Base-by-base conservation (phyloP, 2,329 filamentous ascomycete genomes). In the Aspergillus ochraceus region DNA sequence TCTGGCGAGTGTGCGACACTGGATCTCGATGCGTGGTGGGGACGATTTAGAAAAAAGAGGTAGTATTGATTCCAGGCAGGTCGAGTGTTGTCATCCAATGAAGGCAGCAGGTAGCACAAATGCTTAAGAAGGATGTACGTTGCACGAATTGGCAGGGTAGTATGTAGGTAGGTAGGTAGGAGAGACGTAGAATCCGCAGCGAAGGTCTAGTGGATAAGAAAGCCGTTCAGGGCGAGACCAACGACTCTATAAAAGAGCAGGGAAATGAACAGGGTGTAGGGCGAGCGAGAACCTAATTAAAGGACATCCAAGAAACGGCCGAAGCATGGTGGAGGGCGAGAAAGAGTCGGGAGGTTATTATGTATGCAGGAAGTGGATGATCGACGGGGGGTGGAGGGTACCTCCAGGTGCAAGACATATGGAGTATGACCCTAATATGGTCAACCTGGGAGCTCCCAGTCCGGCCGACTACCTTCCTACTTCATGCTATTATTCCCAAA, bases 241-340 rank as follows among this genome's bases (percentile, higher is more conserved):
- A 17, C 6, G 19, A 46, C 19, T 12, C 42, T 47, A 47, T 22
- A 47, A 47, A 47, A 22, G 45, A 19, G 52, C 8, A 30, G 29
- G 14, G 5, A 29, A 30, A 46, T 42, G 49, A 30, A 24, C 19
- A 14, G 52, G 46, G 24, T 24, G 14, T 42, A 6, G 19, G 19
- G 4, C 9, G 45, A 42, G 0, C 3, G 19, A 47, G 2, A 9
- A 12, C 6, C 45, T 47, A 47, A 24, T 47, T 22, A 47, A 47
- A 47, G 45, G 26, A 24, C 26, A 45, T 55, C 51, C 53, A 55
- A 29, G 52, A 50, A 62, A 52, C 29, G 47, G 36, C 29, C 55
- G 50, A 54, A 59, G 45, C 62, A 62, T 60, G 54, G 62, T 59
- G 60, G 56, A 60, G 45, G 60, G 24, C 53, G 51, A 51, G 52